Conservation (phyloP, 208 protist genomes). For the Crithidia acanthocephali region DNA sequence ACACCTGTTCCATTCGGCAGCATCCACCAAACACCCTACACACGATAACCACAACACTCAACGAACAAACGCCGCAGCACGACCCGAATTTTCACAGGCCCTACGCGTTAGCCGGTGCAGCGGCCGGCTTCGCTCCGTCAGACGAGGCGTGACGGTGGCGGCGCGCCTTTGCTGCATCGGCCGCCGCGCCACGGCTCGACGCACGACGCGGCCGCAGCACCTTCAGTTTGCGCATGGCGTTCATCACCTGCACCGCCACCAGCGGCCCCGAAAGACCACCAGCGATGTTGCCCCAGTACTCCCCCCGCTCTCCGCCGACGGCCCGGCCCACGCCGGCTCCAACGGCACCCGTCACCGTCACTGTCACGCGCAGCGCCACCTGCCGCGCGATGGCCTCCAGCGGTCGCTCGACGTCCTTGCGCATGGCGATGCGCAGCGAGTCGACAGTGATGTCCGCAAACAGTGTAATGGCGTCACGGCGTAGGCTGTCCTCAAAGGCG, state of each 20-base stretch:
- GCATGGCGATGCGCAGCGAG: conserved; percentile 37
- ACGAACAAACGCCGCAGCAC: too few species aligned
- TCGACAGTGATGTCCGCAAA: conserved; percentile 69
- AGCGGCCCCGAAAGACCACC: conserved; percentile 44
- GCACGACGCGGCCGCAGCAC: conserved; percentile 24
- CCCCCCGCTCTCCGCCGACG: conserved; percentile 51
- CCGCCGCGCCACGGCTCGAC: neutral
- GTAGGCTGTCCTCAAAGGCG: conserved; percentile 65
- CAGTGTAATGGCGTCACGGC: conserved; percentile 54
- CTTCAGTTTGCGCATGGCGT: conserved; percentile 18
- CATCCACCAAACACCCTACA: too few species aligned
- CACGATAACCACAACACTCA: too few species aligned
- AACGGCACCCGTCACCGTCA: conserved; percentile 38
- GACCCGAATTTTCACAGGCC: neutral
- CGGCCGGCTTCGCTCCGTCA: neutral
- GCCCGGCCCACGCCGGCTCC: conserved; percentile 61
- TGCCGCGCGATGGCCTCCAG: conserved; percentile 27
- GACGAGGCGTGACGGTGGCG: conserved; percentile 21
- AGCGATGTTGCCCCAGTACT: conserved; percentile 80
- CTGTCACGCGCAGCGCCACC: conserved; percentile 40
- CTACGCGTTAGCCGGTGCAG: neutral
- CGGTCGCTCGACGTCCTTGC: conserved; percentile 25
- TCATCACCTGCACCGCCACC: conserved; percentile 27
- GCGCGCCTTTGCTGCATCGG: conserved; percentile 14
- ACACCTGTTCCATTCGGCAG: too few species aligned